Conservation (phyloP, 768 basidiomycete species). For the Amanita fuliginea region DNA sequence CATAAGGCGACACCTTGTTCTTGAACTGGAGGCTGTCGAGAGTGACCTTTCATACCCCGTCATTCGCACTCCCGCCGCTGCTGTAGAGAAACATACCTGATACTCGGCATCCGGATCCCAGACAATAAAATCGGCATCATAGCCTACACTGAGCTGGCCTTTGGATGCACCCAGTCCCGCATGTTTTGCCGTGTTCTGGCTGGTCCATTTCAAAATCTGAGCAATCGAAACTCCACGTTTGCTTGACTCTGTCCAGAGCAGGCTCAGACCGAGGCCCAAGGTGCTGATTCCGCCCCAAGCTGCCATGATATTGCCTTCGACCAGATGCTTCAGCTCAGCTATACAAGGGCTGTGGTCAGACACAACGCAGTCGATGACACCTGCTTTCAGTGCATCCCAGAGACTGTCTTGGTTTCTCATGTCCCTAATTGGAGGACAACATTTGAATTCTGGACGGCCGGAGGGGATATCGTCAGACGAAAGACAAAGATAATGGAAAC, state of each 20-base stretch:
- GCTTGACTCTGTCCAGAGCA: constrained; percentile 79
- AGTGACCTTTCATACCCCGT: constrained; percentile 45
- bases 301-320: constrained; percentile 71
- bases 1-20: constrained; percentile 89
- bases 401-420: constrained; percentile 59
- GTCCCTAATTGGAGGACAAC: constrained; percentile 88
- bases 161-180: constrained; percentile 63
- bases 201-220: constrained; percentile 68
- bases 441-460: constrained; percentile 84
- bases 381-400: constrained; percentile 75
- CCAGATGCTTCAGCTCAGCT: constrained; percentile 65
- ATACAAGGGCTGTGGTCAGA: constrained; percentile 96
- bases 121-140: constrained; percentile 79
- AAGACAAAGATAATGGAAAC: constrained; percentile 92
- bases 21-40: constrained; percentile 73
- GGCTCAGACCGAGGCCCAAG: constrained; percentile 78
- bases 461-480: constrained; percentile 61
- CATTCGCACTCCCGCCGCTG: neutral
- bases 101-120: constrained; percentile 50
- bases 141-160: constrained; percentile 62
- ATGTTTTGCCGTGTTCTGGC: constrained; percentile 64
- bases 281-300: constrained; percentile 96
- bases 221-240: constrained; percentile 47
- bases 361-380: constrained; percentile 84
- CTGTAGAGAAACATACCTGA: constrained; percentile 17